phyloP scores from a whole-genome alignment of 139 green algal species.

The Eudorina sp. region DNA sequence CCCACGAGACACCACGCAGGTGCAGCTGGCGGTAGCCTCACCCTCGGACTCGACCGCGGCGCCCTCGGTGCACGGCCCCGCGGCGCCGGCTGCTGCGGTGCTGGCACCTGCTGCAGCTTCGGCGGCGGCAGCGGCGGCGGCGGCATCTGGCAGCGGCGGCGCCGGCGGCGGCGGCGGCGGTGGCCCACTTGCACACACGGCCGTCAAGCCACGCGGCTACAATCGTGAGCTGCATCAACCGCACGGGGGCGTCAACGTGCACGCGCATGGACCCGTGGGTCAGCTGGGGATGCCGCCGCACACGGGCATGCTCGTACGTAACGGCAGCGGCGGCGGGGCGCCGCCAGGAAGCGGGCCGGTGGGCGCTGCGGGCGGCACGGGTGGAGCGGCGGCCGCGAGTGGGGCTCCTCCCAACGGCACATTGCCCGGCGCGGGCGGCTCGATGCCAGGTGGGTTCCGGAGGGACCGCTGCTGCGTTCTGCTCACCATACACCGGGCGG shows the following conservation, averaged over 20 bases:
- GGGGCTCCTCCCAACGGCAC: no score
- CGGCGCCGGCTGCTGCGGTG: not conserved
- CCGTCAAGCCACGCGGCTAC: no score
- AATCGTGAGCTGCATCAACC: not conserved
- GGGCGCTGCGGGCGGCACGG: not conserved
- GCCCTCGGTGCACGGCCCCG: not conserved
- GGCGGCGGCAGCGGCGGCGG: not conserved
- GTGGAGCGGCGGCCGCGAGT: not conserved
- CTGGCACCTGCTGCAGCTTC: not conserved
- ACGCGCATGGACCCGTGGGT: not conserved
- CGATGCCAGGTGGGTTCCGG: slow-evolving; percentile 2
- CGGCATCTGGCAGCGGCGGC: not conserved
- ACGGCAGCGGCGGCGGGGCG: not conserved
- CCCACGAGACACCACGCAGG: not conserved
- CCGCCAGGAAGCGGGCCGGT: not conserved
- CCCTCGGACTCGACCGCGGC: not conserved
- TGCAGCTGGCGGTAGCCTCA: not conserved
- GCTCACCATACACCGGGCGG: not conserved
- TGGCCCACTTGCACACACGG: no score
- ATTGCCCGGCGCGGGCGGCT: not conserved
- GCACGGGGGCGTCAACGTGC: not conserved
- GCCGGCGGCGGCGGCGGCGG: no score
- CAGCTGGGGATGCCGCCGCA: not conserved
- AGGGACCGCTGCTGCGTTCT: not conserved
- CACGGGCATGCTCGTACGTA: not conserved